These are phyloP conservation scores for Silene latifolia DNA, from an alignment of 148 eudicot species.

Conservation along the genomic window DNA sequence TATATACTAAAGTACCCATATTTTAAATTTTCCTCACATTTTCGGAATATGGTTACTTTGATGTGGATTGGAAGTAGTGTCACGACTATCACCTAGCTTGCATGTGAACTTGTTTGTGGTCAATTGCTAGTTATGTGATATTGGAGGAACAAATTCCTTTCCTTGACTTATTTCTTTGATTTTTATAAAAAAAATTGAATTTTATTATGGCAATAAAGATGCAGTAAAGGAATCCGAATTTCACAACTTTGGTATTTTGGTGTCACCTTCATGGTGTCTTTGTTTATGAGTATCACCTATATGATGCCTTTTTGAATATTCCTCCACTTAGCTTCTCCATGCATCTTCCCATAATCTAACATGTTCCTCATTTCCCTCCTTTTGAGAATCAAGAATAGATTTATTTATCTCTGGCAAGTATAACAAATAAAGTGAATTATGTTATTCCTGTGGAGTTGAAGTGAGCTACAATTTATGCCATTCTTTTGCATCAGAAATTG, in stretches of 20 bases:
- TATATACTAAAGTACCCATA: no score
- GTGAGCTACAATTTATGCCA: background rate
- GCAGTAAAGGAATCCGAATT: background rate
- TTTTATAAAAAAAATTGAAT: no score
- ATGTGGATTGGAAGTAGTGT: no score
- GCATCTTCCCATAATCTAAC: background rate
- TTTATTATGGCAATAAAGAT: no score
- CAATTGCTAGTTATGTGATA: no score
- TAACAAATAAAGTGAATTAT: background rate
- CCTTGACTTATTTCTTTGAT: no score
- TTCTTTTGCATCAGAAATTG: conserved; percentile 58
- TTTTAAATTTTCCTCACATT: no score
- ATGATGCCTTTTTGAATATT: background rate
- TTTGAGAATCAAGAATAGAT: background rate
- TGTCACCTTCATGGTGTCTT: background rate
- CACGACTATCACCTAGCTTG: no score
- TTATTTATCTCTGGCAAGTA: background rate
- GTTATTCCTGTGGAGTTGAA: conserved; percentile 2
- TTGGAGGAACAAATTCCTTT: no score
- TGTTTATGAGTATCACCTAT: background rate
- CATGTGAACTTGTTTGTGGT: no score
- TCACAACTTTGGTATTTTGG: background rate
- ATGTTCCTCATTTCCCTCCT: background rate
- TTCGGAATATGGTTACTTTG: no score
- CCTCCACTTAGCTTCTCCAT: background rate